Conservation (phyloP, 139 green algal genomes). For the Closterium sp. region DNA sequence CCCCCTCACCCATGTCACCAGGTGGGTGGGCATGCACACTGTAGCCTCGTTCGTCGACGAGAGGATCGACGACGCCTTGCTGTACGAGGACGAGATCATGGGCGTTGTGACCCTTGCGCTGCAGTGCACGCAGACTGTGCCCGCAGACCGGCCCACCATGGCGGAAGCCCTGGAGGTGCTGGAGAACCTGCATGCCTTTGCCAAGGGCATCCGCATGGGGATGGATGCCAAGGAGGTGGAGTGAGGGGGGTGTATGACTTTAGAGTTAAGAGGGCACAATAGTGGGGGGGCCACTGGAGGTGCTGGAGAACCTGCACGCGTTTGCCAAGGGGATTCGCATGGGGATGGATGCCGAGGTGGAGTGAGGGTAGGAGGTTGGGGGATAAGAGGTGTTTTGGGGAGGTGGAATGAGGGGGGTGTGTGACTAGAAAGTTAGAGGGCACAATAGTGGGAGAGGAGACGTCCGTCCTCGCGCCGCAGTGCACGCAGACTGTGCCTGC, state of each 20-base stretch:
- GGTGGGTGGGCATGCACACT: background rate
- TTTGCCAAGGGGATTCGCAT: background rate
- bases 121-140: background rate
- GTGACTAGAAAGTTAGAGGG: too few species aligned
- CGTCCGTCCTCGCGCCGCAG: too few species aligned
- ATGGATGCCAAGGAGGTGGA: background rate
- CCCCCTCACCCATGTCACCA: background rate
- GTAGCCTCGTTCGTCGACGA: background rate
- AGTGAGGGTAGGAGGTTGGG: too few species aligned
- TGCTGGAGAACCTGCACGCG: conserved; percentile 4
- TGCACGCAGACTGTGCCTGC: too few species aligned
- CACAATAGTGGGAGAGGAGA: too few species aligned
- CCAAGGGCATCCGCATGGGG: background rate
- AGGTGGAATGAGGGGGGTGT: too few species aligned
- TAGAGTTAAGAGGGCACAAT: too few species aligned
- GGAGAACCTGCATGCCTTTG: conserved; percentile 25
- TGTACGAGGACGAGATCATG: conserved; percentile 2
- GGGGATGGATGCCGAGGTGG: too few species aligned
- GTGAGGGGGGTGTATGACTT: background rate
- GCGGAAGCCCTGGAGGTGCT: conserved; percentile 5
- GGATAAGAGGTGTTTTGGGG: background rate
- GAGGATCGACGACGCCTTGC: background rate
- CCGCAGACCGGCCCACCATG: conserved; percentile 16
- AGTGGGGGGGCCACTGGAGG: too few species aligned
- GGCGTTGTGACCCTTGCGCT: background rate